Evolutionary conservation across 352 stramenopile genomes (phyloP), one percentile per base, ranked within the genome.

Genomic region (Phytopythium montanum): DNA sequence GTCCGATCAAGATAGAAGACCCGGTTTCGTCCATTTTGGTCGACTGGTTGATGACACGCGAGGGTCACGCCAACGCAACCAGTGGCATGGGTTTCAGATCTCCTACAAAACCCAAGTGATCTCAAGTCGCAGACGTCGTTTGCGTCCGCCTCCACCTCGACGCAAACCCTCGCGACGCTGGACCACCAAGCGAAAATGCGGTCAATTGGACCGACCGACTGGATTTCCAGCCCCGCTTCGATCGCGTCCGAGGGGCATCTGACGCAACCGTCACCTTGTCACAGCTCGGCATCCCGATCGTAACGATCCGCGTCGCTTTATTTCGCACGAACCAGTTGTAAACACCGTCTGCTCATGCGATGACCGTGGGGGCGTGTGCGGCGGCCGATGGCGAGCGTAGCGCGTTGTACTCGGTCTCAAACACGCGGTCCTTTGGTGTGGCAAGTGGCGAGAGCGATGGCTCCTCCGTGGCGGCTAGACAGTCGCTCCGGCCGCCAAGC

Each of bases 401-500:
- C 13, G 49, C 49, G 0, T 18, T 23, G 36, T 48, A 45, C 13
- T 57, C 52, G 8, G 36, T 21, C 21, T 57, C 33, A 6, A 57
- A 48, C 4, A 12, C 18, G 19, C 23, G 21, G 53, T 65, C 64
- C 56, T 69, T 71, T 28, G 49, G 49, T 18, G 28, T 55, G 28
- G 19, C 28, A n/a, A 29, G 7, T 2, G 16, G 29, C 28, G 49
- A 55, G 18, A 41, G 19, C 28, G 29, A 54, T 21, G 65, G 57
- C 0, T 64, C 19, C 38, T 68, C 56, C 8, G 26, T 46, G 10
- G 28, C 42, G 21, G 3, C 29, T 33, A 54, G 34, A 41, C 28
- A 59, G 39, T 42, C 48, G 8, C 16, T 42, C 26, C 64, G 59
- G 54, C 42, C 52, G 1, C 45, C 59, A 23, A 64, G 52, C 1